These are phyloP conservation scores for Haplosporangium sp. DNA, from an alignment of 371 early-diverging fungal genomes.

Conservation along the genomic window DNA sequence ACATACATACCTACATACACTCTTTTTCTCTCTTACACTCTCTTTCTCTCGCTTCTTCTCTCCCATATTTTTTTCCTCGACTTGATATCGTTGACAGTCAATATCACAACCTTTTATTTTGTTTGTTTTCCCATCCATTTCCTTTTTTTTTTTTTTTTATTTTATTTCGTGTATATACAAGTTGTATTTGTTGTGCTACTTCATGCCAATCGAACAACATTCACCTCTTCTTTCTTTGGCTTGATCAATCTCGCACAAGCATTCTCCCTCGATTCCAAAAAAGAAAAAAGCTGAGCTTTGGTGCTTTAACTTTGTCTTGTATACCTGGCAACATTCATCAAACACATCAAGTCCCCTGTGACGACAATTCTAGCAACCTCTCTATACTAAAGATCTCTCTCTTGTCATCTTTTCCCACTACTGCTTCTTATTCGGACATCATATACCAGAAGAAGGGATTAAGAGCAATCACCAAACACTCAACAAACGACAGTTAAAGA, in stretches of 20 bases:
- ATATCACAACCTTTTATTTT: background rate
- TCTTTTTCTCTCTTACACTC: background rate
- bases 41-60: background rate
- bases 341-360: no score
- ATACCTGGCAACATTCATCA: background rate
- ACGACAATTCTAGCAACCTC: no score
- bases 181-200: no score
- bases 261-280: background rate
- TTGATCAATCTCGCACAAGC: background rate
- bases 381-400: no score
- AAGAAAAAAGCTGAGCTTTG: background rate
- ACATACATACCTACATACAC: no score
- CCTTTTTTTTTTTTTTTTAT: background rate
- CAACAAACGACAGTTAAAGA: background rate
- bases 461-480: background rate
- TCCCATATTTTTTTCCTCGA: background rate
- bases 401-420: no score
- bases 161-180: no score
- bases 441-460: no score
- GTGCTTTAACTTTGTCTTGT: background rate
- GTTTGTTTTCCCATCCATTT: background rate
- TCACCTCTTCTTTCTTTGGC: background rate
- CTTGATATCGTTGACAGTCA: background rate
- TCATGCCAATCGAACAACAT: no score
- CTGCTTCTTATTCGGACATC: no score